phyloP scores from a whole-genome alignment of 2,329 filamentous ascomycete species.

The Grosmannia penicillata region DNA sequence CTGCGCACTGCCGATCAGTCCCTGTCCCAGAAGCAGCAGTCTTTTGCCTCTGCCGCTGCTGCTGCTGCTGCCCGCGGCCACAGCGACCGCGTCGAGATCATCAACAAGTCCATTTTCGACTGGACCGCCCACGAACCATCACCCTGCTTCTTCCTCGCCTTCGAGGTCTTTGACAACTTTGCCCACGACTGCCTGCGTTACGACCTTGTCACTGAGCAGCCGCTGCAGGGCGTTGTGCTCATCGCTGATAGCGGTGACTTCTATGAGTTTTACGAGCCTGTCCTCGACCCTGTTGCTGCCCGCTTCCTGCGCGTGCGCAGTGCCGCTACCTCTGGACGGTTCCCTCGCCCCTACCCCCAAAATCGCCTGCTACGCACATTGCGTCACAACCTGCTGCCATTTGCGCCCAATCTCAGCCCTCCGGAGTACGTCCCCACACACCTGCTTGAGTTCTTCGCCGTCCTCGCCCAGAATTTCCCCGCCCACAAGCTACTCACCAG shows the following conservation, averaged over 20 bases:
- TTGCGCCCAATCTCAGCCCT: conserved; percentile 54
- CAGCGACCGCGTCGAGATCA: conserved; percentile 74
- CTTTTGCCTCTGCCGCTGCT: not conserved
- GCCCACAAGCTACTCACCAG: conserved; percentile 76
- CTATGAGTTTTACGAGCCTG: conserved; percentile 78
- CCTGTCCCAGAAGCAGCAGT: not conserved
- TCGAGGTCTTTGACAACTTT: conserved; percentile 99
- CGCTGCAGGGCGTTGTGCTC: conserved; percentile 78
- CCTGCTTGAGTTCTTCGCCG: conserved; percentile 93
- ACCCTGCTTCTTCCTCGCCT: conserved; percentile 92
- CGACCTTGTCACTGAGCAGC: conserved; percentile 63
- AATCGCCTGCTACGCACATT: conserved; percentile 45
- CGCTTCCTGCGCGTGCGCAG: conserved; percentile 77
- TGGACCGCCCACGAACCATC: conserved; percentile 80
- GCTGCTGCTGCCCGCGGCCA: conserved; percentile 48
- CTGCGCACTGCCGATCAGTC: conserved; percentile 24
- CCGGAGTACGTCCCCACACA: conserved; percentile 92
- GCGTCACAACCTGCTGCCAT: conserved; percentile 46
- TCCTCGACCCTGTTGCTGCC: conserved; percentile 67
- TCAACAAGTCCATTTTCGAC: conserved; percentile 90
- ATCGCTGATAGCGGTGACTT: conserved; percentile 79
- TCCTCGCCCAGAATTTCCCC: conserved; percentile 77
- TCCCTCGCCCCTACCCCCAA: conserved; percentile 44
- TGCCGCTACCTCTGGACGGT: conserved; percentile 51
- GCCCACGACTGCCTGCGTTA: conserved; percentile 90